A percentile compares a stretch with the other conserved stretches of the same genome.
These are phyloP conservation scores for Penicillium griseofulvum DNA, from an alignment of 2,329 filamentous ascomycete species.

Conservation along the genomic window DNA sequence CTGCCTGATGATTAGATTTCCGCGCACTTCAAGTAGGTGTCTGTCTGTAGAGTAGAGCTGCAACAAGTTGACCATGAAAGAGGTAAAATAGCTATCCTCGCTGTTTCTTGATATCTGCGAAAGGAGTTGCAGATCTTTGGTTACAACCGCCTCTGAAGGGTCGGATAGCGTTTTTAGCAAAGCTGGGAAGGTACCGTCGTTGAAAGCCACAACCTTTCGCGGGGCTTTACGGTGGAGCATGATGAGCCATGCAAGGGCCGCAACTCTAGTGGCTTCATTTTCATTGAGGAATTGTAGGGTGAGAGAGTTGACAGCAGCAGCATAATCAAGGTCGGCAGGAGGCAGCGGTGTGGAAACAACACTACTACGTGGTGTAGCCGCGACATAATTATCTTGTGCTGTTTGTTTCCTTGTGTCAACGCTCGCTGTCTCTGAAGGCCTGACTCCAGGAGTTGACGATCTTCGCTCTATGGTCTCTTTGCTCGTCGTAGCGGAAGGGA, in stretches of 20 bases:
- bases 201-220: conserved; percentile 87
- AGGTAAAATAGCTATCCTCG: conserved; percentile 95
- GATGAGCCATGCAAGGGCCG: conserved; percentile 91
- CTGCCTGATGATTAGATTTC: conserved; percentile 94
- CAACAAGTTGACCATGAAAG: conserved; percentile 95
- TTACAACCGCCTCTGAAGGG: conserved; percentile 91
- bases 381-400: conserved; percentile 29
- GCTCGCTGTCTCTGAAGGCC: conserved; percentile 27
- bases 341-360: conserved; percentile 47
- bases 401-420: conserved; percentile 33
- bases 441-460: conserved; percentile 41
- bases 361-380: conserved; percentile 48
- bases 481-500: conserved; percentile 38
- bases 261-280: conserved; percentile 91
- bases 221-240: conserved; percentile 97
- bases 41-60: conserved; percentile 95
- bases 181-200: conserved; percentile 94
- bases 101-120: conserved; percentile 96
- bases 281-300: conserved; percentile 94
- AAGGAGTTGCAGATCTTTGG: conserved; percentile 84
- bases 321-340: conserved; percentile 80
- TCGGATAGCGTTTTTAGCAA: conserved; percentile 95
- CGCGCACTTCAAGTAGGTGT: conserved; percentile 82
- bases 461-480: conserved; percentile 42
- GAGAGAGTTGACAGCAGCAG: conserved; percentile 86